Base-by-base conservation (phyloP, 345 rosid genomes). In the Zanthoxylum bungeanum region DNA sequence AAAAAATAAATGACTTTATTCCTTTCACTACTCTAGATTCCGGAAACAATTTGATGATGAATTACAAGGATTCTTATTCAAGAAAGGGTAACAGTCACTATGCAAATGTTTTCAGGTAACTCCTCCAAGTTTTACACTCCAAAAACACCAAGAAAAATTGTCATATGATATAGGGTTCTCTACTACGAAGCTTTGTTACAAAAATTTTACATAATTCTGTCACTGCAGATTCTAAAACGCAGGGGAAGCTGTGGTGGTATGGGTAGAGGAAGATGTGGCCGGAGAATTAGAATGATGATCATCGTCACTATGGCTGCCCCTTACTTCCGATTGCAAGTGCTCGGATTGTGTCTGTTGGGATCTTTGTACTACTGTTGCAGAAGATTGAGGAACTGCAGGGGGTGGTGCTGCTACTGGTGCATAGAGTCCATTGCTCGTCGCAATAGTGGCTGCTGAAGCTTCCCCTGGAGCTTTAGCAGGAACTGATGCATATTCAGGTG, bases 181-280 rank as follows among this genome's bases (percentile, higher is more conserved):
- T 74, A 37, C 69, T 74, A 37, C 21, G 37, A 28, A 36, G n/a
- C 61, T 67, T 69, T 52, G 66, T 77, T 77, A 81, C 83, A 73
- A 83, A 85, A 82, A 73, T 68, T 79, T 56, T 80, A 81, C 80
- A 74, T 25, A 27, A 52, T 65, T 50, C 51, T 24, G 8, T 19
- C n/a, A n/a, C 49, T 60, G 16, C 36, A n/a, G 11, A 24, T 22
- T 27, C 63, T 77, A 72, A 22, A 75, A 57, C 52, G 42, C 68
- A 10, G 83, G 91, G n/a, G 92, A 85, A 70, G 85, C 73, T 10
- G 88, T 77, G 55, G 86, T 77, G 22, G 88, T 87, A 65, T 84
- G 90, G 0, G 88, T 88, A 5, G 96, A 93, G 27, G 96, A 91
- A 64, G 96, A 87, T 42, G 89, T 80, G 2, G 88, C 72, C 0